Evolutionary conservation across 176 grass and related monocot species (phyloP).

Genomic region (sorghum (Sorghum bicolor)): Sorghum_bicolor_NCBIv3 NC_012872.2:70102001-70102500

Average conservation of each 20-base stretch:
- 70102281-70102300: neutral
- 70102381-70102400: neutral
- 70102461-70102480: neutral
- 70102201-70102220: slow-evolving; percentile 40
- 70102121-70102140: neutral
- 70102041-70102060: slow-evolving; percentile 17
- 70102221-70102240: neutral
- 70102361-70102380: neutral
- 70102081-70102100: neutral
- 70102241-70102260: neutral
- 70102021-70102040: slow-evolving; percentile 9
- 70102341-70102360: slow-evolving; percentile 10
- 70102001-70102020: neutral
- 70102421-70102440: neutral
- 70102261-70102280: slow-evolving; percentile 19
- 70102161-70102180: slow-evolving; percentile 26
- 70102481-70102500: neutral
- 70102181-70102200: neutral
- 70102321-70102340: slow-evolving; percentile 32
- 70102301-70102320: neutral
- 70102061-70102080: slow-evolving; percentile 9
- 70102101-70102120: neutral
- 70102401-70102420: neutral
- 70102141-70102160: neutral
- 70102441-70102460: neutral